Base-by-base conservation (phyloP, 176 grass and related monocot genomes). In the Carex kokanica region DNA sequence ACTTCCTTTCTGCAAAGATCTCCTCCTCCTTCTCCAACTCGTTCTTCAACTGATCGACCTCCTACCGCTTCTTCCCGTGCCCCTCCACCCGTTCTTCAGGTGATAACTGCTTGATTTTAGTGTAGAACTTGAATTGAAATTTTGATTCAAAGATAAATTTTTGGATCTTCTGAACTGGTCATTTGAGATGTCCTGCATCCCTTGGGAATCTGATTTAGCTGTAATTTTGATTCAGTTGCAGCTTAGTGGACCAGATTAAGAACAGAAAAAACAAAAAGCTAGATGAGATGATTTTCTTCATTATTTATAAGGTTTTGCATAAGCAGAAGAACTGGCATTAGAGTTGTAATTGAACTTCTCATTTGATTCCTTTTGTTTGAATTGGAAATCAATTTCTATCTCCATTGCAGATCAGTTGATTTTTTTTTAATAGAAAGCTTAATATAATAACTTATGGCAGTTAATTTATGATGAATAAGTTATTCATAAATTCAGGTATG, bases 1-100 rank as follows among this genome's bases (percentile, higher is more conserved):
- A 41, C 80, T 40, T 79, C 84, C 17, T 90, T 90, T 69, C 84
- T 86, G 4, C 88, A 79, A 18, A 75, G 88, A 65, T 90, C 85
- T 1, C 80, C 88, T 45, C 41, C 75, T 14, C 41, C 62, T 17
- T 77, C 67, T 60, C 83, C 83, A 43, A 47, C 63, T 47, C 87
- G 8, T 47, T 88, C 87, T 57, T 53, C 59, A 45, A 71, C 81
- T 71, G 88, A 89, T 36, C 84, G 70, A 9, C 88, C 79, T 38
- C 80, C 56, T 9, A 45, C 88, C 0, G 81, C 85, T 41, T 58
- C 84, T 31, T 66, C 85, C 31, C 80, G 80, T 5, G 10, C 80
- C 41, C 60, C 80, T 25, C 61, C 80, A 31, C 78, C 88, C 2
- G 83, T 90, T 25, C 88, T 90, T 8, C 84, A 90, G 85, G 78